Base-by-base conservation (phyloP, 768 basidiomycete species). In the Ramaria sp. region DNA sequence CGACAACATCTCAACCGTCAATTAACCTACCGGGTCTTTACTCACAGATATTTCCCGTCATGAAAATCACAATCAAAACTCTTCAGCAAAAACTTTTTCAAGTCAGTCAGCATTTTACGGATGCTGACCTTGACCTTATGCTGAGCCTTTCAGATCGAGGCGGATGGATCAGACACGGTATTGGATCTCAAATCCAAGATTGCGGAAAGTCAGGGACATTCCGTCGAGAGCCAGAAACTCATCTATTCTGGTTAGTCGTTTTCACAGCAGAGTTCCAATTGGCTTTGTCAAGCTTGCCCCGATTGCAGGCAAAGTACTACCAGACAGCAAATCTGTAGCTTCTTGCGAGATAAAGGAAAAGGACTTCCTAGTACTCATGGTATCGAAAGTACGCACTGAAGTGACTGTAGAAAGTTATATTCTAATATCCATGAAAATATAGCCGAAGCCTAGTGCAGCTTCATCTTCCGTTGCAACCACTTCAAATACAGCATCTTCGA, bases 311-410 rank as follows among this genome's bases (percentile, higher is more conserved):
- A 94, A 95, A 77, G 86, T 99, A 48, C 78, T 98, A 20, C 67
- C 81, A 10, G 93, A 99, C 69, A 81, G 83, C 58, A 94, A 93
- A 75, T 87, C 86, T 1, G 79, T 99, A 37, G 88, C 80, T 63
- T 86, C 88, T 47, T 88, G 86, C 65, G 82, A 86, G 54, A 89
- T 98, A 76, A 94, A 96, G 74, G 95, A 98, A 72, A 98, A 96
- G 75, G 95, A 96, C 70, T 99, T 99, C 74, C 74, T 98, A 59
- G 96, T 99, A n/a, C 82, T 99, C 43, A 99, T 98, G 95, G 90
- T 97, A 34, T 82, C 92, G 51, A 98, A 96, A 83, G 94, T 94
- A 60, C 51, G 73, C 64, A 17, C n/a, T 47, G 22, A 17, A 47
- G 4, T 46, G 20, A 13, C 17, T 17, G 39, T 20, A 17, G 34